A percentile compares a stretch with the other conserved stretches of the same genome.
Conservation (phyloP, 2,329 filamentous ascomycete genomes). For the Hymenoscyphus fructigenus region DNA sequence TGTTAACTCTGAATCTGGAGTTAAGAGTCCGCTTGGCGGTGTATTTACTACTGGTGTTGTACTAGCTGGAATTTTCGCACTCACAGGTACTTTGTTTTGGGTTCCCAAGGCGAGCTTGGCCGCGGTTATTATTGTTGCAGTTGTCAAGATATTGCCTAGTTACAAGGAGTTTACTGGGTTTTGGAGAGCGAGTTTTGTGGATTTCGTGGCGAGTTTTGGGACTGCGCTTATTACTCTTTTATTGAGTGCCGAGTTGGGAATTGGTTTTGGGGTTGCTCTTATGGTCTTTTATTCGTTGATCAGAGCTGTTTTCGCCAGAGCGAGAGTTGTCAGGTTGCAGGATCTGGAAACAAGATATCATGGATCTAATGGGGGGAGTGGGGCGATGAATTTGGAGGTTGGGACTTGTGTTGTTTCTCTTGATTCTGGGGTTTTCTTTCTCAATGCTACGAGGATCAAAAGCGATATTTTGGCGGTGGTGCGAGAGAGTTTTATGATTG, state of each 20-base stretch:
- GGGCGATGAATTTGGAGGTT: not conserved
- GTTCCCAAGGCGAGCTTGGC: slow-evolving; percentile 64
- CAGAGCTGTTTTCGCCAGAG: slow-evolving; percentile 13
- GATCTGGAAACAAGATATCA: not conserved
- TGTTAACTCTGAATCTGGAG: slow-evolving; percentile 64
- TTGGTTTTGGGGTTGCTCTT: slow-evolving; percentile 19
- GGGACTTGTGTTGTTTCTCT: not conserved
- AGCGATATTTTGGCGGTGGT: slow-evolving; percentile 2
- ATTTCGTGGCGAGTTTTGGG: slow-evolving; percentile 63
- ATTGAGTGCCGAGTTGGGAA: slow-evolving; percentile 57
- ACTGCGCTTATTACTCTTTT: slow-evolving; percentile 66
- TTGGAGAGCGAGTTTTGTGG: slow-evolving; percentile 63
- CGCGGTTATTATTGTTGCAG: slow-evolving; percentile 52
- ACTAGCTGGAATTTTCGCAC: slow-evolving; percentile 62
- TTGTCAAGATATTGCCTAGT: slow-evolving; percentile 17
- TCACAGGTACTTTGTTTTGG: slow-evolving; percentile 64
- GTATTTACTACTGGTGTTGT: slow-evolving; percentile 61
- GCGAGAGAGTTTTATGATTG: slow-evolving; percentile 1
- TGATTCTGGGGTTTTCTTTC: not conserved
- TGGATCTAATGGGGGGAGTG: not conserved
- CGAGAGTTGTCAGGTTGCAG: not conserved
- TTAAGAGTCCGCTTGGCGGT: slow-evolving; percentile 60
- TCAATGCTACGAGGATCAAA: slow-evolving; percentile 4
- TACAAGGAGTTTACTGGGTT: slow-evolving; percentile 47
- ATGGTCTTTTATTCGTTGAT: slow-evolving; percentile 17